Evolutionary conservation across 805 yeast genomes (phyloP), one percentile per base, ranked within the genome.

Genomic region (Cyberlindnera saturnus): DNA sequence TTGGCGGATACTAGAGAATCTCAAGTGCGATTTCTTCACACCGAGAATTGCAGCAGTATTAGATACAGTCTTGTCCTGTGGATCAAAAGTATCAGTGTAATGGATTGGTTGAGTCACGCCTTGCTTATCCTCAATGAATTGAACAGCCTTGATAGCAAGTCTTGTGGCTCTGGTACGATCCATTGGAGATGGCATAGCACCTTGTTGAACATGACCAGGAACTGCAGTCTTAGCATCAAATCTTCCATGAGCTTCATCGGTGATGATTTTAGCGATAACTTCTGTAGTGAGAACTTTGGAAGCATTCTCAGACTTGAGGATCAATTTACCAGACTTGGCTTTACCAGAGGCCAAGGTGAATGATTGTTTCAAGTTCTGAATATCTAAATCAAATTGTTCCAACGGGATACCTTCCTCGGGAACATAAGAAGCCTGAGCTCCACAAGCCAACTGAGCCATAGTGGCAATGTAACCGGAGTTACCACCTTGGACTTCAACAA

Each of bases 141-240:
- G 78, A 42, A 82, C 78, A 19, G 89, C 81, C 57, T 75, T 76
- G 41, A 83, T 74, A 0, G 89, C 83, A 49, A 81, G 77, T 59
- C 87, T 75, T 3, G 84, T 77, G 6, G 87, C 90, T 55, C 80
- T 71, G 2, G 84, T 79, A 66, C 95, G 71, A 62, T 86, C 95
- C 61, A 82, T 81, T 29, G 90, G 75, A 0, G 87, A 75, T 44
- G 95, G 93, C 28, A 78, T 66, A 40, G 81, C 81, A 59, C 95
- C 95, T 61, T 86, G 95, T 66, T 86, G 93, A 29, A 85, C 90
- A 59, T 85, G 95, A 18, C 95, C 93, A 19, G 95, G 95, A 43
- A 82, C 72, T 11, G 93, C 93, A 6, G 90, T 79, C 61, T 82
- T 80, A 18, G 87, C 79, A 54, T 85, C 91, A 52, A 82, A 86